Base-by-base conservation (phyloP, 805 yeast species). In the Candida stauntonica region DNA sequence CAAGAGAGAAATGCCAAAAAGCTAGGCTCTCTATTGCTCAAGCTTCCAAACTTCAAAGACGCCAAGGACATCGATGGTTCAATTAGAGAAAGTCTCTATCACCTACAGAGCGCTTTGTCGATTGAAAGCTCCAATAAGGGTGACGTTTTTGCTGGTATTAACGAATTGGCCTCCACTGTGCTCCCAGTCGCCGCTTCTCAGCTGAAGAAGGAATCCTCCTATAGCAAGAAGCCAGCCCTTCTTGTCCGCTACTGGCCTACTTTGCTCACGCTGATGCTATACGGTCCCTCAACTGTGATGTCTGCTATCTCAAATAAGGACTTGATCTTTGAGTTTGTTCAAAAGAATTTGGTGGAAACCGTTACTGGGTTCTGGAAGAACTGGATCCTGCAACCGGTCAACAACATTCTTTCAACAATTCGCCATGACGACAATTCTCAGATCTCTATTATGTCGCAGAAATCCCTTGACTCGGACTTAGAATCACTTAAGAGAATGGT, bases 401-500 rank as follows among this genome's bases (percentile, higher is more conserved):
- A 67, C 29, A 80, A 84, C 50, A 80, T 91, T 46, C 63, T 86
- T 47, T 71, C 76, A 33, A 87, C 95, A 0, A 79, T 91, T n/a
- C 71, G 93, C 36, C 93, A 86, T 58, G 97, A 89, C 55, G 82
- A 83, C 13, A 67, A 70, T 26, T 75, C 81, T 2, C 75, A 80
- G 42, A 75, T 88, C 31, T 83, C 95, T 0, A 73, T 88, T 17
- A 79, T 86, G 62, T 78, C 91, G 3, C 82, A 83, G 55, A 82
- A 84, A 38, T 82, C 95, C 2, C 66, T 93, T 14, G 71, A 74
- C 26, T 76, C 93, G 1, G 97, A 89, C 51, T 64, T 87, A 48
- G 76, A 78, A 32, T 83, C 95, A 2, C 68, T 91, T 36, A 88
- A 87, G 54, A 62, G 96, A 41, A 91, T 91, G 99, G 86, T 87